Percentiles rank a stretch among this genome's conserved stretches.
phyloP scores from a whole-genome alignment of 2,329 filamentous ascomycete species.

The Penicillium capsulatum region DNA sequence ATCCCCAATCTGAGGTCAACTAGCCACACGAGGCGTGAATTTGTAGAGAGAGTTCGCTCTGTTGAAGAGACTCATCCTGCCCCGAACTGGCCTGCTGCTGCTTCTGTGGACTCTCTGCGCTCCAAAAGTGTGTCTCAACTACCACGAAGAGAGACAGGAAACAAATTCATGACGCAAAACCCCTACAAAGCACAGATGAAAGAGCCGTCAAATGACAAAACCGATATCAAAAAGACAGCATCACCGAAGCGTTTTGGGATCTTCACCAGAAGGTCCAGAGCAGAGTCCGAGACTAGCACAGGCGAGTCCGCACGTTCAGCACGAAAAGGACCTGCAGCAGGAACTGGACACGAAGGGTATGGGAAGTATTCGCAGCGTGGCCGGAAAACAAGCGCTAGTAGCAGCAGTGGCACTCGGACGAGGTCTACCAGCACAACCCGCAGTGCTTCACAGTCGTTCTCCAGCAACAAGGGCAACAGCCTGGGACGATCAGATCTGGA shows the following conservation, averaged over 20 bases:
- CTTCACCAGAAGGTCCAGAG: conserved; percentile 69
- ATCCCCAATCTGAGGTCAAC: conserved; percentile 46
- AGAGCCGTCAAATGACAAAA: conserved; percentile 23
- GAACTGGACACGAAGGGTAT: conserved; percentile 81
- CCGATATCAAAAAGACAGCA: conserved; percentile 27
- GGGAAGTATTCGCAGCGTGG: conserved; percentile 46
- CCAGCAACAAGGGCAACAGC: conserved; percentile 41
- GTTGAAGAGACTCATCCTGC: conserved; percentile 27
- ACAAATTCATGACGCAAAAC: conserved; percentile 29
- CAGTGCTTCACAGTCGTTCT: conserved; percentile 33
- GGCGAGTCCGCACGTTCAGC: conserved; percentile 53
- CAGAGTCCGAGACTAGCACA: conserved; percentile 48
- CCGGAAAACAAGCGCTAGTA: conserved; percentile 42
- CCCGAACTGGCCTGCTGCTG: conserved; percentile 32
- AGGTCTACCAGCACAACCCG: conserved; percentile 41
- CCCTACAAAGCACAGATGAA: conserved; percentile 38
- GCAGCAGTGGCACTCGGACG: conserved; percentile 37
- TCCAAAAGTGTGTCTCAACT: conserved; percentile 31
- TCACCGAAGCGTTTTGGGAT: conserved; percentile 67
- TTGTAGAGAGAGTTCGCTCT: conserved; percentile 42
- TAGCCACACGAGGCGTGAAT: conserved; percentile 50
- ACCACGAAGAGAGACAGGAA: conserved; percentile 32
- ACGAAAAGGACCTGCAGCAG: conserved; percentile 77
- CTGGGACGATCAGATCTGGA: conserved; percentile 41
- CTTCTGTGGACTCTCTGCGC: conserved; percentile 38